Percentiles rank a stretch among this genome's conserved stretches.
These are phyloP conservation scores for Penicillium sp. DNA, from an alignment of 2,329 filamentous ascomycete species.

Conservation along the genomic window DNA sequence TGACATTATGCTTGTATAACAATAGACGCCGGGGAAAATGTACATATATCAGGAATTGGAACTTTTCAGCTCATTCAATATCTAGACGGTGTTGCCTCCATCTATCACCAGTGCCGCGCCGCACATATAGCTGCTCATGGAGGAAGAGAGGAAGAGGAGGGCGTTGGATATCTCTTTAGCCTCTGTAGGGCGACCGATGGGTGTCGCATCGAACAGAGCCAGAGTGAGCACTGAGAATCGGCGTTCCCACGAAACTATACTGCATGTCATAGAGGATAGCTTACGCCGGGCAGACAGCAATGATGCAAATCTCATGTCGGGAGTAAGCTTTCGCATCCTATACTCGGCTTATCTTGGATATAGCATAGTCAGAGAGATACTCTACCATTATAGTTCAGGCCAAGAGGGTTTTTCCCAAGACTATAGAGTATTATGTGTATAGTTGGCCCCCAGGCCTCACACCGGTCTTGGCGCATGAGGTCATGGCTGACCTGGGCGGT, in stretches of 20 bases:
- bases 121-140: slow-evolving; percentile 46
- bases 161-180: slow-evolving; percentile 56
- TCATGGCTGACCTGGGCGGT: too few relatives aligned
- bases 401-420: slow-evolving; percentile 3
- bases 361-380: neutral
- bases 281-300: slow-evolving; percentile 57
- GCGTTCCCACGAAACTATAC: slow-evolving; percentile 24
- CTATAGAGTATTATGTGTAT: too few relatives aligned
- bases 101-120: slow-evolving; percentile 32
- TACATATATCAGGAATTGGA: too few relatives aligned
- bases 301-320: slow-evolving; percentile 54
- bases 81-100: slow-evolving; percentile 25
- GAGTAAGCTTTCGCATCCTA: slow-evolving; percentile 51
- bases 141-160: slow-evolving; percentile 46
- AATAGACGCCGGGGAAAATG: neutral
- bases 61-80: too few relatives aligned
- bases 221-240: slow-evolving; percentile 19
- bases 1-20: slow-evolving; percentile 33
- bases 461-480: neutral
- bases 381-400: slow-evolving; percentile 25
- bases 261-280: neutral
- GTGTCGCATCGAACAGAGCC: slow-evolving; percentile 46
- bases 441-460: too few relatives aligned
- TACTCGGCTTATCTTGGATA: slow-evolving; percentile 1
- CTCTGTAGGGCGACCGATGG: slow-evolving; percentile 48